These are phyloP conservation scores for Fusarium paranaense DNA, from an alignment of 2,329 filamentous ascomycete species.

Conservation along the genomic window DNA sequence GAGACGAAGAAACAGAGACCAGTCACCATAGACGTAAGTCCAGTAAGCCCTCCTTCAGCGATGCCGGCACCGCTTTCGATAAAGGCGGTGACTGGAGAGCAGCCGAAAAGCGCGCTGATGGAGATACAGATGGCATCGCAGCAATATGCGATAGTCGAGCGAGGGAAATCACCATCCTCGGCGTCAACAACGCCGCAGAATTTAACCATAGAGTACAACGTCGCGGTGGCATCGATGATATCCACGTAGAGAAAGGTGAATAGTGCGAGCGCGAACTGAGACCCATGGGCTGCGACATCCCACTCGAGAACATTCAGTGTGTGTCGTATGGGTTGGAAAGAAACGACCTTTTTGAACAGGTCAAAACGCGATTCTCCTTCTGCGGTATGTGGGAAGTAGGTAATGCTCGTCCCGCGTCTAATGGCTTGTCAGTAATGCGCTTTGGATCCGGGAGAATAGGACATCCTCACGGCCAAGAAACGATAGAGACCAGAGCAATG, in stretches of 20 bases:
- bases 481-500: constrained; percentile 81
- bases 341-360: constrained; percentile 84
- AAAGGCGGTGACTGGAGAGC: constrained; percentile 76
- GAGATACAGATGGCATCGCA: constrained; percentile 75
- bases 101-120: constrained; percentile 73
- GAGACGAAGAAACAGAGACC: constrained; percentile 75
- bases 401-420: constrained; percentile 68
- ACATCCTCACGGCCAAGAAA: constrained; percentile 79
- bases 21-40: constrained; percentile 73
- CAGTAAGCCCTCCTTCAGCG: constrained; percentile 75
- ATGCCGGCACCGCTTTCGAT: constrained; percentile 79
- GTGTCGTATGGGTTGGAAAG: constrained; percentile 77
- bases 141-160: constrained; percentile 80
- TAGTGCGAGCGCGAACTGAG: constrained; percentile 79
- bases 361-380: constrained; percentile 76
- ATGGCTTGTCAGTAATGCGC: background rate
- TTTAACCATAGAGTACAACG: constrained; percentile 78
- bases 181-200: constrained; percentile 72
- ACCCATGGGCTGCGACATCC: constrained; percentile 72
- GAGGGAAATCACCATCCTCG: constrained; percentile 78
- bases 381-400: constrained; percentile 78
- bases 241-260: constrained; percentile 81
- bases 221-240: constrained; percentile 78
- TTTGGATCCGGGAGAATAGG: background rate
- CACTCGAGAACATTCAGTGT: constrained; percentile 77